Evolutionary conservation across 1,284 basidiomycete genomes (phyloP), one percentile per base, ranked within the genome.

Genomic region (Trametes polyzona): DNA sequence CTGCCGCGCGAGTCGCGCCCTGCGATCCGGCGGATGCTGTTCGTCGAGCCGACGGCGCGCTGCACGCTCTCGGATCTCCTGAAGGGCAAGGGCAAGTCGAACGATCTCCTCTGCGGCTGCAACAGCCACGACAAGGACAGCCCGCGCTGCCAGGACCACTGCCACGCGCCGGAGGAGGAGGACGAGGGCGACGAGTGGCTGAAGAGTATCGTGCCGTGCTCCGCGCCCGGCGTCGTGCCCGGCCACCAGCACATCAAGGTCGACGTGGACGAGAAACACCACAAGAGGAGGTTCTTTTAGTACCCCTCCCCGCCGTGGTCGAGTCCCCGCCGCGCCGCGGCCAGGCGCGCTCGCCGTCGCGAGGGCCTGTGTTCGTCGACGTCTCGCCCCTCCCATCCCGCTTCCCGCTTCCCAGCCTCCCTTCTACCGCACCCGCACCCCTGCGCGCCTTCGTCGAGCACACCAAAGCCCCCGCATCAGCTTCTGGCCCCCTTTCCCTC

Each of bases 21-120:
- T 14, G 94, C 93, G 10, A 80, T 99, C 52, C 90, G 94, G 59
- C 86, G 96, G 52, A 99, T 99, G 97, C 82, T 99, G 67, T 90
- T 88, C 59, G 85, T 98, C 52, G 95, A 98, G 71, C 93, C 96
- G 1, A 78, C 82, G 9, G 85, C 90, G 52, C 87, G 97, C 33
- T 97, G 94, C 72, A 98, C 97, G 24, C 83, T 99, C 52, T 91
- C 92, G n/a, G 95, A 98, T 69, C 75, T 99, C 43, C 79, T 98
- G 54, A 87, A 91, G 67, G 96, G 96, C 32, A 78, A 78, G 56
- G 88, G 90, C 57, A 88, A 87, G 67, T 83, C 82, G 8, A 86
- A 87, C 67, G 87, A 86, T 37, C 77, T 95, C 59, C 80, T 94
- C 58, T 96, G 93, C 68, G 86, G 88, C n/a, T 92, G 87, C 70